Evolutionary conservation across 805 yeast species (phyloP), one percentile per base, ranked within the genome.

Genomic region (Candida sakaeoensis): DNA sequence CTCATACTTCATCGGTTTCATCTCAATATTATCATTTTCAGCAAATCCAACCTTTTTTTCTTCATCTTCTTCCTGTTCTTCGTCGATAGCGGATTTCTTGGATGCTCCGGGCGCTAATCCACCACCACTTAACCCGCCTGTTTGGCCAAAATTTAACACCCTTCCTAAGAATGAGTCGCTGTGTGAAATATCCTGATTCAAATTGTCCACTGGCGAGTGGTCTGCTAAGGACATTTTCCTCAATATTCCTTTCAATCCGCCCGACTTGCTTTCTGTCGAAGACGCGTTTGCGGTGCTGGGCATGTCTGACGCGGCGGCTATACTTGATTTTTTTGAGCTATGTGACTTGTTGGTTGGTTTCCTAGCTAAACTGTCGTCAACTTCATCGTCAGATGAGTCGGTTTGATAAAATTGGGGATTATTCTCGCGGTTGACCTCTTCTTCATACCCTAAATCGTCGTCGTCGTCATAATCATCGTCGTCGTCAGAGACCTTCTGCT

Each of bases 91-190:
- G n/a, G 16, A 17, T 12, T 8, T 14, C 26, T 30, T 36, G 1
- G 60, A 35, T 2, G 68, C 74, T 1, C 74, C 74, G 1, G 74
- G 74, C 2, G 57, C 61, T 46, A 68, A 46, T 0, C 74, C 74
- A 14, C 74, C 74, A 7, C 70, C 70, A 33, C 68, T 51, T 17
- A 63, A 43, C 2, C 57, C 53, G 1, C 60, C 61, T 4, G 47
- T 45, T 4, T 57, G 58, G 15, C 38, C 38, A 24, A 57, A 48
- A 31, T 46, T 49, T 39, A 68, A 49, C 4, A 68, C 63, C 21
- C 63, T 48, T 3, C 72, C 74, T 33, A 68, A 48, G 36, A 68
- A 64, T 1, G 72, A 59, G 38, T 68, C 73, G 5, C 64, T 55
- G 2, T 49, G 50, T 1, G 69, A 56, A 1, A 40, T 33, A 24